A percentile compares a stretch with the other conserved stretches of the same genome.
These are phyloP conservation scores for Iris macrosiphon DNA, from an alignment of 106 monocot genomes.

Conservation along the genomic window DNA sequence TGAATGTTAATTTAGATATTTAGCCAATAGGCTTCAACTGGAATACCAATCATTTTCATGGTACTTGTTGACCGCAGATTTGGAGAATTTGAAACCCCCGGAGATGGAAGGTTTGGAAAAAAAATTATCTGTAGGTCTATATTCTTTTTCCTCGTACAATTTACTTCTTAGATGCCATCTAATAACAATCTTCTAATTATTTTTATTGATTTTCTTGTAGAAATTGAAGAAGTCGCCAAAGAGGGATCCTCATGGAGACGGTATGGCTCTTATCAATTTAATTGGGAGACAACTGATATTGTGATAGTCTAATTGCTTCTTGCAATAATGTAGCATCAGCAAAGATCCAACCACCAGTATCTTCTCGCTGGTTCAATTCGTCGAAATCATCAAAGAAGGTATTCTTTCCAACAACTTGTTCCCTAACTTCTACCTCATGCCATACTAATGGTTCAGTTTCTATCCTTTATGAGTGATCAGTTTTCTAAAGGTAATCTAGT, in stretches of 20 bases:
- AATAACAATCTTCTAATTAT: neutral
- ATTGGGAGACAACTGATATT: neutral
- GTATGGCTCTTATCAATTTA: conserved; percentile 20
- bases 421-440: no score
- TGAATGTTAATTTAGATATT: conserved; percentile 10
- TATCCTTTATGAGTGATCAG: no score
- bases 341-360: conserved; percentile 22
- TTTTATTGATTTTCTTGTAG: conserved; percentile 14
- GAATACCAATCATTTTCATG: neutral
- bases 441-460: no score
- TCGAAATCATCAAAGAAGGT: conserved; percentile 87
- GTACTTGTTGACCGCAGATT: conserved; percentile 21
- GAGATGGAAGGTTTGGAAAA: conserved; percentile 84
- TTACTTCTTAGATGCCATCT: neutral
- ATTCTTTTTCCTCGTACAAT: neutral
- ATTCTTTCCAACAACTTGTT: neutral
- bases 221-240: conserved; percentile 56
- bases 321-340: conserved; percentile 29
- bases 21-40: neutral
- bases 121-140: conserved; percentile 52
- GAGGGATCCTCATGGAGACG: conserved; percentile 40
- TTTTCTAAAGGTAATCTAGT: no score
- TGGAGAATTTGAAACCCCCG: conserved; percentile 53
- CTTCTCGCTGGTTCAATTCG: conserved; percentile 60
- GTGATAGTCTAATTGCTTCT: conserved; percentile 1